phyloP scores from a whole-genome alignment of 2,329 filamentous ascomycete genomes.

The Arthrocladium fulminans region DNA sequence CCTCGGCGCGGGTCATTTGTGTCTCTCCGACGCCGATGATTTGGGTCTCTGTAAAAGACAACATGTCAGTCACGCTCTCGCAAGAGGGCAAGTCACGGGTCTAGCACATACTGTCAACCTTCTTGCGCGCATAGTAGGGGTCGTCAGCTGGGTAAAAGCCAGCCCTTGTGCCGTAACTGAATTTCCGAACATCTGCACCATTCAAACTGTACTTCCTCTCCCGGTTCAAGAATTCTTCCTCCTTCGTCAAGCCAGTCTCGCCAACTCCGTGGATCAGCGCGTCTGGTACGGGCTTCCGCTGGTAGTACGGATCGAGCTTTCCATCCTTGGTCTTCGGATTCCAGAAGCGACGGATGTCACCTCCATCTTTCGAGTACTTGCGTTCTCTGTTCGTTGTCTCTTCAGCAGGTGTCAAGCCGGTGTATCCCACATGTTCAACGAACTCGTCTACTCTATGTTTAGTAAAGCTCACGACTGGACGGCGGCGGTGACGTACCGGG shows the following conservation, averaged over 20 bases:
- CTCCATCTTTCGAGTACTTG: slow-evolving; percentile 18
- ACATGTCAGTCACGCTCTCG: not conserved
- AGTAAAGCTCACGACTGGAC: not conserved
- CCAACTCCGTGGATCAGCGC: slow-evolving; percentile 16
- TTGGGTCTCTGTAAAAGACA: slow-evolving; percentile 5
- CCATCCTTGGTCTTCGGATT: slow-evolving; percentile 6
- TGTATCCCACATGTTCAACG: slow-evolving; percentile 15
- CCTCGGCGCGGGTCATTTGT: slow-evolving; percentile 17
- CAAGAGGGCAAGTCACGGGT: not conserved
- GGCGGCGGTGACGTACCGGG: slow-evolving; percentile 11
- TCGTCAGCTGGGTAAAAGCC: slow-evolving; percentile 17
- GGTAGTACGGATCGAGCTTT: slow-evolving; percentile 7
- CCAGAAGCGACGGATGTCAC: slow-evolving; percentile 20
- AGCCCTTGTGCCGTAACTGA: slow-evolving; percentile 16
- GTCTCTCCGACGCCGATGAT: slow-evolving; percentile 15
- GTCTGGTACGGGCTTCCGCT: slow-evolving; percentile 3
- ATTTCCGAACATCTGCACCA: slow-evolving; percentile 20
- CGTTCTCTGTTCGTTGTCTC: slow-evolving; percentile 20
- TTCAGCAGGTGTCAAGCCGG: slow-evolving; percentile 18
- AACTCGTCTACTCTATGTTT: slow-evolving; percentile 15
- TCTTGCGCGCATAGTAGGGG: slow-evolving; percentile 20
- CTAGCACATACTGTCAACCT: slow-evolving; percentile 14
- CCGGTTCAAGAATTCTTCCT: slow-evolving; percentile 20
- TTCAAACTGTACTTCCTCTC: slow-evolving; percentile 20
- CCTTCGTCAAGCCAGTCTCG: slow-evolving; percentile 17